These are phyloP conservation scores for Penicillium macrosclerotiorum DNA, from an alignment of 495 filamentous ascomycete genomes.

Conservation along the genomic window DNA sequence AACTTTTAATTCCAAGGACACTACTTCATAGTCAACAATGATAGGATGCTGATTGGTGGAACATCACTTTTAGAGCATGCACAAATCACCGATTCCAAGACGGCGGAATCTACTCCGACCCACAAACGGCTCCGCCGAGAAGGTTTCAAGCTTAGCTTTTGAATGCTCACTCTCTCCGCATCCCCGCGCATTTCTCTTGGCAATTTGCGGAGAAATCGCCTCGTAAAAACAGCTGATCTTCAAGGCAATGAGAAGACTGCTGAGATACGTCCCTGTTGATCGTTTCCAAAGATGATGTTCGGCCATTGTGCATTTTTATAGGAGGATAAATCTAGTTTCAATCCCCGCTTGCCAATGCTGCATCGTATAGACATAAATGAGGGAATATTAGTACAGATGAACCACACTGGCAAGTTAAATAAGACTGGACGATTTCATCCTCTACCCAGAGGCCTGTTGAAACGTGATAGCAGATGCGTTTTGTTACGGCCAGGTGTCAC, in stretches of 20 bases:
- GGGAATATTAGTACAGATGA: background rate
- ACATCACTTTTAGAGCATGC: slow-evolving; percentile 1
- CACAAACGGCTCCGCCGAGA: background rate
- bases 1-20: too few relatives aligned
- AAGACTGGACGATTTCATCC: background rate
- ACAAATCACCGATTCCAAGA: slow-evolving; percentile 14
- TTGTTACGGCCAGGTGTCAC: background rate
- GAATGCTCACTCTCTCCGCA: slow-evolving; percentile 6
- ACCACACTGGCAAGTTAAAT: background rate
- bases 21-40: too few relatives aligned
- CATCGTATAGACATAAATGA: background rate
- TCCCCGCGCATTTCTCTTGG: slow-evolving; percentile 13
- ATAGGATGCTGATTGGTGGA: slow-evolving; percentile 29
- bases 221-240: background rate
- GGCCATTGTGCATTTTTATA: slow-evolving; percentile 18
- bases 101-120: slow-evolving; percentile 13
- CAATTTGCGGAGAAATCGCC: slow-evolving; percentile 16
- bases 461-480: background rate
- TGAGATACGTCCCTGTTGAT: slow-evolving; percentile 6
- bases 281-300: background rate
- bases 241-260: background rate
- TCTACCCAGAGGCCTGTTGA: too few relatives aligned
- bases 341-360: slow-evolving; percentile 6
- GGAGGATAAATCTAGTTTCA: slow-evolving; percentile 31
- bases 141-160: background rate